phyloP scores from a whole-genome alignment of 768 basidiomycete genomes.

The Nevesoporus exiguus region DNA sequence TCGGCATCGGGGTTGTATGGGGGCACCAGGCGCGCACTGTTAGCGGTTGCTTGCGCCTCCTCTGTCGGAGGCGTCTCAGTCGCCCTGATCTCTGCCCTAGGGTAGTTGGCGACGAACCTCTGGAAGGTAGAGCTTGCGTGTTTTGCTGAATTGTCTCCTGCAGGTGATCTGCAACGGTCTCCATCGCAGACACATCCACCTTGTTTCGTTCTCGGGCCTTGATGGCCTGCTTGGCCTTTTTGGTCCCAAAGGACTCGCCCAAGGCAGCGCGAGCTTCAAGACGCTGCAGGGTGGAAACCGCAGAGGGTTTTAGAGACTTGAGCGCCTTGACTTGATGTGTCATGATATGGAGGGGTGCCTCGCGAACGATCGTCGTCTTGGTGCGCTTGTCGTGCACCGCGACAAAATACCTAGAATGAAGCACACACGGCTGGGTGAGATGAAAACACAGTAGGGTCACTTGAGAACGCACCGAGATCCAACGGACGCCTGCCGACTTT shows the following conservation, averaged over 20 bases:
- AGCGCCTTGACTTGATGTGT: constrained; percentile 81
- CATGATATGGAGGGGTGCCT: constrained; percentile 65
- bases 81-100: neutral
- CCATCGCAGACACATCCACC: constrained; percentile 86
- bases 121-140: constrained; percentile 63
- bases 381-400: constrained; percentile 79
- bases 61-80: constrained; percentile 39
- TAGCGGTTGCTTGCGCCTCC: constrained; percentile 59
- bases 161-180: constrained; percentile 74
- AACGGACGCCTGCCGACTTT: constrained; percentile 45
- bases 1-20: constrained; percentile 63
- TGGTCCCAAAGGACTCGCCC: constrained; percentile 91
- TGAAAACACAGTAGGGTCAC: neutral
- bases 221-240: constrained; percentile 87
- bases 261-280: constrained; percentile 70
- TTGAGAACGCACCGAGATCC: constrained; percentile 62
- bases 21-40: constrained; percentile 73
- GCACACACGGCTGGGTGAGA: neutral
- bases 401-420: constrained; percentile 64
- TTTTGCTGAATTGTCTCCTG: constrained; percentile 80
- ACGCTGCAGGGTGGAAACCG: constrained; percentile 48
- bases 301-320: constrained; percentile 55
- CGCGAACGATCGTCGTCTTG: constrained; percentile 63
- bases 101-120: constrained; percentile 45
- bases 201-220: constrained; percentile 84